Evolutionary conservation across 2,329 filamentous ascomycete species (phyloP).

Genomic region (Dothideomycetes sp.): DNA sequence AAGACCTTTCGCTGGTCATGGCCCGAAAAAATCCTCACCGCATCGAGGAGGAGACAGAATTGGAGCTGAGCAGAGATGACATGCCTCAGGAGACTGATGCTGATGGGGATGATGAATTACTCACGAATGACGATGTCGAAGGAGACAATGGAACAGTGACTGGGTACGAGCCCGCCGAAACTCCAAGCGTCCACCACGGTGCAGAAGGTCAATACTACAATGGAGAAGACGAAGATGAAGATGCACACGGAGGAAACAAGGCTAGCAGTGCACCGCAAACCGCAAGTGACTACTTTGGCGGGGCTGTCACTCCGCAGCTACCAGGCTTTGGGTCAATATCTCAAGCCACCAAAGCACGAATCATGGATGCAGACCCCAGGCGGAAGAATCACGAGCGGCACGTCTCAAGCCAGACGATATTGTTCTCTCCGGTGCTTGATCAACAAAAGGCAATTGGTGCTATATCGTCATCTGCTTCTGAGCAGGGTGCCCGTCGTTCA

Average conservation of each 20-base stretch:
- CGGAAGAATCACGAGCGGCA: constrained; percentile 52
- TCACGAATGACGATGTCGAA: constrained; percentile 54
- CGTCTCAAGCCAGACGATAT: constrained; percentile 69
- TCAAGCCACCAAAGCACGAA: constrained; percentile 3
- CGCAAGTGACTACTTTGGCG: constrained; percentile 4
- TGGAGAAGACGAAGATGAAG: constrained; percentile 7
- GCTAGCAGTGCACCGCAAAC: background rate
- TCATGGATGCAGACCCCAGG: constrained; percentile 10
- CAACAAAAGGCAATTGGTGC: constrained; percentile 18
- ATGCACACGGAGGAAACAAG: constrained; percentile 10
- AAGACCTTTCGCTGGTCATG: constrained; percentile 30
- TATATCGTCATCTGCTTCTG: constrained; percentile 7
- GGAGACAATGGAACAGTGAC: constrained; percentile 40
- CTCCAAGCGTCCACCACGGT: constrained; percentile 14
- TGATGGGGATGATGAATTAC: constrained; percentile 82
- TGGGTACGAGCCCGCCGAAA: constrained; percentile 4
- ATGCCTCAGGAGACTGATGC: constrained; percentile 59
- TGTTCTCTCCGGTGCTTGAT: constrained; percentile 58
- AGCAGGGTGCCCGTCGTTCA: background rate
- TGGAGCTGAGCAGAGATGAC: constrained; percentile 27
- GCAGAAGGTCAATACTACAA: background rate
- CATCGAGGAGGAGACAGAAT: constrained; percentile 35
- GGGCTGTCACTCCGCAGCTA: background rate
- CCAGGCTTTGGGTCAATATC: constrained; percentile 1
- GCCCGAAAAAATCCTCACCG: constrained; percentile 27